phyloP scores from a whole-genome alignment of 164 flowering plant species.

The Vitis labrusca region DNA sequence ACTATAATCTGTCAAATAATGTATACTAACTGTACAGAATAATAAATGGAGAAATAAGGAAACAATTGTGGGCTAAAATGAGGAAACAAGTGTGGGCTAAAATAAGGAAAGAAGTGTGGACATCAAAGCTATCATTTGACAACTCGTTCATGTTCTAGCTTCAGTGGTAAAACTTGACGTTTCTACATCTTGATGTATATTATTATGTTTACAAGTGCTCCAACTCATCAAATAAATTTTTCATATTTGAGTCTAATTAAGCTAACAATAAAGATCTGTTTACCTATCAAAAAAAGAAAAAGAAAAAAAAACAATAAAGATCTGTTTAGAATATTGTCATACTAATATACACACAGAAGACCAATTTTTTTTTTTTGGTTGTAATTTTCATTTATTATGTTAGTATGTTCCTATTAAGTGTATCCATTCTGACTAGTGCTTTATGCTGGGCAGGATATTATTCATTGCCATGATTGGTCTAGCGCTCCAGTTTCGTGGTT shows the following conservation, averaged over 20 bases:
- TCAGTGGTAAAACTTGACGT: not conserved
- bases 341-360: not conserved
- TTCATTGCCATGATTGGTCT: slow-evolving; percentile 99
- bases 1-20: too few relatives aligned
- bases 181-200: not conserved
- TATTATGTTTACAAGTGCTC: not conserved
- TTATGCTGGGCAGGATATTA: slow-evolving; percentile 67
- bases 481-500: slow-evolving; percentile 98
- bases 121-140: too few relatives aligned
- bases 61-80: too few relatives aligned
- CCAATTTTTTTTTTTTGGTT: not conserved
- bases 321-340: not conserved
- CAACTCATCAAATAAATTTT: not conserved
- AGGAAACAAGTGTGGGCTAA: too few relatives aligned
- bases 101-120: too few relatives aligned
- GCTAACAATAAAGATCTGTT: not conserved
- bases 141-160: too few relatives aligned
- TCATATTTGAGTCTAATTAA: not conserved
- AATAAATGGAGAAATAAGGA: too few relatives aligned
- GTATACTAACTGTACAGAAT: too few relatives aligned
- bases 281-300: too few relatives aligned
- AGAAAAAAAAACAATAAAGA: too few relatives aligned
- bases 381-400: not conserved
- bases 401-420: not conserved
- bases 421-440: not conserved